Percentiles rank a stretch among this genome's conserved stretches.
Conservation (phyloP, 805 yeast species). For the Candida silvatica region DNA sequence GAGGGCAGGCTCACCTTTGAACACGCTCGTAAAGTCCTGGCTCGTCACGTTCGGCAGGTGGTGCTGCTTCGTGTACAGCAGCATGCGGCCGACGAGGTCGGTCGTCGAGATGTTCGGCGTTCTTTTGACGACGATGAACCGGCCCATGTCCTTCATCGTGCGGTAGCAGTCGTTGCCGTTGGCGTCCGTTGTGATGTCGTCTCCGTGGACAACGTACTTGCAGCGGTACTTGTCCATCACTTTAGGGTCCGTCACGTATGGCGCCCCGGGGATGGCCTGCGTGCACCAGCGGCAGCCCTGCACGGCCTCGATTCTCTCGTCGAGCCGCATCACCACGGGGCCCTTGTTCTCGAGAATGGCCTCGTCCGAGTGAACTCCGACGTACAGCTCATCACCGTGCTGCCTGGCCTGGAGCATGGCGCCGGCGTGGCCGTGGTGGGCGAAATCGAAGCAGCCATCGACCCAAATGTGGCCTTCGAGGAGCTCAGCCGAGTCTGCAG, state of each 20-base stretch:
- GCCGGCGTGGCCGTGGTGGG: constrained; percentile 98
- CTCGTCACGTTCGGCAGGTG: constrained; percentile 34
- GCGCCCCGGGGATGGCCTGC: constrained; percentile 64
- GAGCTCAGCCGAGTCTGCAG: too few species aligned
- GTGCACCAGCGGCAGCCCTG: constrained; percentile 89
- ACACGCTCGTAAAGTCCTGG: constrained; percentile 11
- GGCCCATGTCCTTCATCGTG: constrained; percentile 71
- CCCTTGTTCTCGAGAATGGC: constrained; percentile 82
- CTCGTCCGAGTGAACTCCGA: constrained; percentile 90
- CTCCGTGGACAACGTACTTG: constrained; percentile 95
- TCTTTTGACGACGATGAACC: constrained; percentile 84
- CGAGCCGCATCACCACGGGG: constrained; percentile 82
- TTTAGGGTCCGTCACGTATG: constrained; percentile 84
- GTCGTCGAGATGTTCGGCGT: constrained; percentile 94
- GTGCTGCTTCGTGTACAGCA: constrained; percentile 51
- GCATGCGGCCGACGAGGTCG: constrained; percentile 85
- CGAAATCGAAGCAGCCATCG: constrained; percentile 97
- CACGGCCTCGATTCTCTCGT: constrained; percentile 78
- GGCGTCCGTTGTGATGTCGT: constrained; percentile 95
- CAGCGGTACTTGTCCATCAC: constrained; percentile 72
- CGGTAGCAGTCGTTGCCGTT: constrained; percentile 92
- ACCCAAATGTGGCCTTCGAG: constrained; percentile 66
- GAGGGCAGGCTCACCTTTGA: constrained; percentile 2
- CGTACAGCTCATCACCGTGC: constrained; percentile 64
- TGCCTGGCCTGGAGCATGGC: constrained; percentile 91